These are phyloP conservation scores for Blastobotrys arbuscula DNA, from an alignment of 1,139 yeast genomes.

Conservation along the genomic window DNA sequence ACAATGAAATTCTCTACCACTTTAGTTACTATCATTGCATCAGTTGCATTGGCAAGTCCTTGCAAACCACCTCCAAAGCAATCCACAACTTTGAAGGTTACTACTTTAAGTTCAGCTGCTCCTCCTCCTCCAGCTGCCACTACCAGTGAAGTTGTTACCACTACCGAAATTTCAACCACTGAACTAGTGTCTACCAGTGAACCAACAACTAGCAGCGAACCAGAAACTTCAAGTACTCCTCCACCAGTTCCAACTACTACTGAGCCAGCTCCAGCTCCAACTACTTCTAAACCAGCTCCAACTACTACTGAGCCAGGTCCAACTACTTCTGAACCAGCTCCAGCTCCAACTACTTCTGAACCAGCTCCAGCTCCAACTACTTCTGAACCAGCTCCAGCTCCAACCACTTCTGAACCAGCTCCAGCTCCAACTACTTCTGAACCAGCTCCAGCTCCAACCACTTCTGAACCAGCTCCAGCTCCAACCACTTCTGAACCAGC, in stretches of 20 bases:
- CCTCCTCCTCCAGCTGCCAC: neutral
- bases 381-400: neutral
- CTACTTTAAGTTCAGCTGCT: neutral
- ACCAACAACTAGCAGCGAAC: too few species aligned
- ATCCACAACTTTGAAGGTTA: neutral
- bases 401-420: neutral
- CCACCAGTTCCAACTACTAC: neutral
- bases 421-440: conserved; percentile 1
- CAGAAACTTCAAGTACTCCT: neutral
- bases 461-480: neutral
- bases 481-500: neutral
- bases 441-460: too few species aligned
- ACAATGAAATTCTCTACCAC: conserved; percentile 2
- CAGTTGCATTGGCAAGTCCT: neutral
- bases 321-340: neutral
- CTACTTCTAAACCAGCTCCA: neutral
- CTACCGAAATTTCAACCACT: too few species aligned
- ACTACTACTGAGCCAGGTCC: neutral
- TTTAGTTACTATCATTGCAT: neutral
- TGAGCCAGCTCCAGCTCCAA: neutral
- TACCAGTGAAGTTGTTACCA: too few species aligned
- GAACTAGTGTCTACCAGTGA: too few species aligned
- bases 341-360: conserved; percentile 1
- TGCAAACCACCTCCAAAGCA: neutral
- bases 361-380: neutral